Evolutionary conservation across 805 yeast species (phyloP), one percentile per base, ranked within the genome.

Genomic region (Jamesozyma hellenica): DNA sequence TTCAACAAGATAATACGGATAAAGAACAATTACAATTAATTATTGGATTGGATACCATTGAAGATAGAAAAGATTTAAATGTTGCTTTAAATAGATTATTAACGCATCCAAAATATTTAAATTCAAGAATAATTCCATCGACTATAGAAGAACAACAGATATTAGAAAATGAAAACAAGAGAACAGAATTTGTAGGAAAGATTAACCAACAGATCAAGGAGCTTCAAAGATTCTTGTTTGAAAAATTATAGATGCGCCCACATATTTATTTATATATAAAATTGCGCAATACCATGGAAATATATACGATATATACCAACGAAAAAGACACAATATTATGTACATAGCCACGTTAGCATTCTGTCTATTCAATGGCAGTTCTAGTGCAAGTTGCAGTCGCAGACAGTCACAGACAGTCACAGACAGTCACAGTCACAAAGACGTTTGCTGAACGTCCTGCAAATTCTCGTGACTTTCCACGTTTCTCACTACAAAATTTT

Each of bases 71-170:
- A n/a, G 75, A 71, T 19, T 70, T 88, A 44, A 64, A 68, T 4
- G 74, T 70, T 32, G 74, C 80, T 10, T 62, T 87, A 41, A 80
- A 74, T 40, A 83, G 85, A 48, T 67, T 88, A 31, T 67, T 85
- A 45, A 79, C 88, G 21, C 96, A 88, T 60, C 95, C 95, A 12
- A 86, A 85, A 58, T 87, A 78, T 49, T 64, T 88, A 44, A 71
- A 82, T 4, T 73, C 88, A 5, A 66, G 92, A 48, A 69, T 83
- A 3, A 67, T 72, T 2, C 74, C 88, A 3, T 71, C 79, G 2
- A 72, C 79, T 11, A 36, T 66, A 2, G 90, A 82, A 35, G 92
- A 83, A 48, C 82, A 75, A 50, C 67, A 72, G 31, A 46, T 73
- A 8, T 59, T 76, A 29, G 79, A 75, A 40, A 64, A 64, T 28